These are phyloP conservation scores for Acorus calamus DNA, from an alignment of 106 monocot species.

Conservation along the genomic window DNA sequence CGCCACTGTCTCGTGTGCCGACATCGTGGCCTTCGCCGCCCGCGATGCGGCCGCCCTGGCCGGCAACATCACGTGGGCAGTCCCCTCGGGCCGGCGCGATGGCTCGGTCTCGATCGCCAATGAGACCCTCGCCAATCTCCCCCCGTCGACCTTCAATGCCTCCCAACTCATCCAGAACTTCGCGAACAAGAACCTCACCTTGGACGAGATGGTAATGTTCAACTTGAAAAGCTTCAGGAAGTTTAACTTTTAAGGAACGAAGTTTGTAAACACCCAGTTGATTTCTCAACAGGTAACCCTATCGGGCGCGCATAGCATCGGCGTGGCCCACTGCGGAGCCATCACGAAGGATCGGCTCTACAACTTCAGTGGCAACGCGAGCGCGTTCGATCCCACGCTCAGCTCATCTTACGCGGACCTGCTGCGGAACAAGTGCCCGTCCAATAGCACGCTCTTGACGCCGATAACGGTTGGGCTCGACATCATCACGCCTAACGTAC, in stretches of 20 bases:
- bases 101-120: conserved; percentile 9
- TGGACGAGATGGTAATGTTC: conserved; percentile 1
- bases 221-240: too few relatives aligned
- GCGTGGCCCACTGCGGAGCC: conserved; percentile 1
- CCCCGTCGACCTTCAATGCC: conserved; percentile 7
- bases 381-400: too few relatives aligned
- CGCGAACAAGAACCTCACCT: conserved; percentile 10
- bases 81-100: conserved; percentile 23
- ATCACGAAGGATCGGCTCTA: background rate
- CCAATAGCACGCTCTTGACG: background rate
- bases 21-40: conserved; percentile 29
- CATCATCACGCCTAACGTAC: conserved; percentile 1
- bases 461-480: conserved; percentile 17
- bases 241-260: too few relatives aligned
- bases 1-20: conserved; percentile 26
- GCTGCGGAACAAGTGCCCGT: conserved; percentile 3
- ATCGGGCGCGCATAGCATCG: conserved; percentile 12
- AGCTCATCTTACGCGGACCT: too few relatives aligned
- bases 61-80: conserved; percentile 11
- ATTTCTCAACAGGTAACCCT: background rate
- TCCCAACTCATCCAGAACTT: conserved; percentile 5
- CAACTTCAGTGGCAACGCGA: background rate
- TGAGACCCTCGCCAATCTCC: conserved; percentile 4
- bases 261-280: too few relatives aligned
- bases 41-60: conserved; percentile 11